Conservation (phyloP, 768 basidiomycete genomes). For the Tricholomella constricta region DNA sequence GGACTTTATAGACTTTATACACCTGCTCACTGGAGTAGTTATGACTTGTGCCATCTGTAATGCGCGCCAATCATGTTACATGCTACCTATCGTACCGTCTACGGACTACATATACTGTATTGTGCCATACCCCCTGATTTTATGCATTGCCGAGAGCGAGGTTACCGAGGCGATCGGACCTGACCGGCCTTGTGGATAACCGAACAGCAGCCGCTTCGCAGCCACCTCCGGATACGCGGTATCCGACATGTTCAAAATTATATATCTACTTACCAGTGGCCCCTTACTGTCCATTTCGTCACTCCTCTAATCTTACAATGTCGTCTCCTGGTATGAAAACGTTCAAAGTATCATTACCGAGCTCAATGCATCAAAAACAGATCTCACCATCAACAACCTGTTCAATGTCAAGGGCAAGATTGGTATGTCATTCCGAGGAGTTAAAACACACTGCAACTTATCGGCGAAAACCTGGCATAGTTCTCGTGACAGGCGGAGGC, state of each 20-base stretch:
- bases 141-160: neutral
- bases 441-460: no score
- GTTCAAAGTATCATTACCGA: neutral
- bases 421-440: conserved; percentile 36
- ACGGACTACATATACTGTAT: neutral
- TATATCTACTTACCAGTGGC: neutral
- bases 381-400: conserved; percentile 54
- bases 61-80: neutral
- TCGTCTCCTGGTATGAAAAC: conserved; percentile 19
- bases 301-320: conserved; percentile 13
- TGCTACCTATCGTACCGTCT: no score
- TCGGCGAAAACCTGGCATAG: conserved; percentile 34
- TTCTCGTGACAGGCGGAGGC: conserved; percentile 81
- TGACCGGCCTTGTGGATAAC: conserved; percentile 16
- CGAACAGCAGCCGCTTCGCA: conserved; percentile 15
- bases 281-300: neutral
- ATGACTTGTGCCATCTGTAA: neutral
- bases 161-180: neutral
- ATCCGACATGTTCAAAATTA: conserved; percentile 11
- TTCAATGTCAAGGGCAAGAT: conserved; percentile 73
- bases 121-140: neutral
- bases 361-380: conserved; percentile 27
- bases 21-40: no score
- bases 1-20: neutral
- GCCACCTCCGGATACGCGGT: conserved; percentile 4